These are phyloP conservation scores for Penicillium macrosclerotiorum DNA, from an alignment of 495 filamentous ascomycete species.

Conservation along the genomic window DNA sequence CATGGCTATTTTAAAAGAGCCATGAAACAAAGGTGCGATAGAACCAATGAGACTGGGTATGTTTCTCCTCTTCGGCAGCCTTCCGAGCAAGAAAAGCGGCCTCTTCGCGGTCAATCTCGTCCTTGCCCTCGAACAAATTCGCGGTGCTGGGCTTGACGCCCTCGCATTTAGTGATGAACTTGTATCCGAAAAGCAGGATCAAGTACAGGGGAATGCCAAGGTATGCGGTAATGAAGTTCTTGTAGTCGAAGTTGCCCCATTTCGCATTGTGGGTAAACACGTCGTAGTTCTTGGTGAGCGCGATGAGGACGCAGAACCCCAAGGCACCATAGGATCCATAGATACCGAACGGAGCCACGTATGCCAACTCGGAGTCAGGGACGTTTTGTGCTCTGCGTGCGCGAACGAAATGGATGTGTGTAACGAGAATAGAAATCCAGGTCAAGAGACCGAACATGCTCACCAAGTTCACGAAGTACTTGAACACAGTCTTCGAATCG, in stretches of 20 bases:
- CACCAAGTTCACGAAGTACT: slow-evolving; percentile 82
- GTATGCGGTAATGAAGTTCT: slow-evolving; percentile 79
- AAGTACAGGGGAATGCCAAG: slow-evolving; percentile 80
- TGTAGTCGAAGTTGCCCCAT: slow-evolving; percentile 61
- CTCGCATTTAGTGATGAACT: slow-evolving; percentile 52
- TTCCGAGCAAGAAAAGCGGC: slow-evolving; percentile 60
- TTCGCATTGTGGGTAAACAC: slow-evolving; percentile 57
- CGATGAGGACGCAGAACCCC: slow-evolving; percentile 66
- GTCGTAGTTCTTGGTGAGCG: slow-evolving; percentile 74
- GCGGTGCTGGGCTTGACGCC: slow-evolving; percentile 55
- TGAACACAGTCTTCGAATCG: slow-evolving; percentile 67
- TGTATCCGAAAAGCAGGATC: slow-evolving; percentile 69
- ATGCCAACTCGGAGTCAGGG: slow-evolving; percentile 62
- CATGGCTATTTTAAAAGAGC: slow-evolving; percentile 56
- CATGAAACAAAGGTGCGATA: slow-evolving; percentile 64
- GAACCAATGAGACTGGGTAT: slow-evolving; percentile 45
- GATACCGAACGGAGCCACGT: slow-evolving; percentile 68
- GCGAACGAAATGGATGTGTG: slow-evolving; percentile 76
- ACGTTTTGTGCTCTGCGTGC: slow-evolving; percentile 73
- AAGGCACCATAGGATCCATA: slow-evolving; percentile 67
- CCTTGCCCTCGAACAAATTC: slow-evolving; percentile 72
- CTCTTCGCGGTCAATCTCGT: slow-evolving; percentile 71
- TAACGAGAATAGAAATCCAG: slow-evolving; percentile 81
- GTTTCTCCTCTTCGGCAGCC: slow-evolving; percentile 44
- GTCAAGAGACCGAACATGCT: slow-evolving; percentile 79